Conservation (phyloP, 768 basidiomycete genomes). For the Paxillus ammoniavirescens region DNA sequence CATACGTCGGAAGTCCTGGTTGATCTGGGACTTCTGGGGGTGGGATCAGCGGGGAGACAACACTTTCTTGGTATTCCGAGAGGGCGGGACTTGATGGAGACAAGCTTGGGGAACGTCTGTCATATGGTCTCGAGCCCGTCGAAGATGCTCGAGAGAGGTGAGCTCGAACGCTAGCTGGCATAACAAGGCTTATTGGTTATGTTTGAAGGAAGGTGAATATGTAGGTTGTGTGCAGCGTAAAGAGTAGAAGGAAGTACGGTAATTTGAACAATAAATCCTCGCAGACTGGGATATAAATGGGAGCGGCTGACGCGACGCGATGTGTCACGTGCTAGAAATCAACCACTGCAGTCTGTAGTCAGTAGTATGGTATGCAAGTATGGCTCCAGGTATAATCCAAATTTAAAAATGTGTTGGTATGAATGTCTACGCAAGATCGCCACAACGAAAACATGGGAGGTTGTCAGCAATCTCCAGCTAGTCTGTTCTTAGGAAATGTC, state of each 20-base stretch:
- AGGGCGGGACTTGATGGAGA: slow-evolving; percentile 5
- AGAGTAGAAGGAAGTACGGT: slow-evolving; percentile 16
- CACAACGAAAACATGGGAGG: background rate
- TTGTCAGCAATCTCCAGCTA: slow-evolving; percentile 29
- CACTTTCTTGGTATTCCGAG: background rate
- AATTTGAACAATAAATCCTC: background rate
- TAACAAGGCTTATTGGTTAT: slow-evolving; percentile 6
- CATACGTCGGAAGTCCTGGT: slow-evolving; percentile 60
- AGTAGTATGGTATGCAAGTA: background rate
- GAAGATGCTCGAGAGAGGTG: slow-evolving; percentile 4
- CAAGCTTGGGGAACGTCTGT: slow-evolving; percentile 10
- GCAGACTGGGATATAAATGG: background rate
- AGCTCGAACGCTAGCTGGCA: slow-evolving; percentile 22
- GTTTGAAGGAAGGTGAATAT: slow-evolving; percentile 15
- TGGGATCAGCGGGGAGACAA: slow-evolving; percentile 1
- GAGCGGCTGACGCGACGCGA: slow-evolving; percentile 29
- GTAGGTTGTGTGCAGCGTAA: slow-evolving; percentile 24
- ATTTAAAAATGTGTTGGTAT: background rate
- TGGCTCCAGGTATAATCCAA: too few species aligned
- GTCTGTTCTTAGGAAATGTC: slow-evolving; percentile 58
- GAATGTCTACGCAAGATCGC: background rate
- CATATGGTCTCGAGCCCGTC: slow-evolving; percentile 20
- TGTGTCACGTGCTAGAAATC: slow-evolving; percentile 31
- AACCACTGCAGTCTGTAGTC: slow-evolving; percentile 6
- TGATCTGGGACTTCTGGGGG: slow-evolving; percentile 13